phyloP scores from a whole-genome alignment of 441 rosid species.

The Isatis lusitanica region DNA sequence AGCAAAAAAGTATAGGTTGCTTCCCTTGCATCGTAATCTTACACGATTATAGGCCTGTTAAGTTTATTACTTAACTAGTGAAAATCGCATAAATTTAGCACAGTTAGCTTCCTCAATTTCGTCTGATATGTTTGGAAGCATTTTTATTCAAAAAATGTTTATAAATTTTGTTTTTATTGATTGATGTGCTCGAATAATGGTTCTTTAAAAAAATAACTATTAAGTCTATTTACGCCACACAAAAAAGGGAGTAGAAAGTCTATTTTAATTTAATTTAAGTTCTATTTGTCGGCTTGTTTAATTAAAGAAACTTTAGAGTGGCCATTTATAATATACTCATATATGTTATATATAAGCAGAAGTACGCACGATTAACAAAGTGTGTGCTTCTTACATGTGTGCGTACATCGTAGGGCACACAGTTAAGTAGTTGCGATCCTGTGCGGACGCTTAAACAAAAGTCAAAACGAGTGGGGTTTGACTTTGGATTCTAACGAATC shows the following conservation, averaged over 20 bases:
- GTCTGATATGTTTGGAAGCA: background rate
- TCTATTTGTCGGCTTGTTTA: background rate
- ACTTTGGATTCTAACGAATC: background rate
- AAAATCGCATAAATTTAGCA: background rate
- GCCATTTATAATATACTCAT: background rate
- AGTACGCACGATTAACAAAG: slow-evolving; percentile 32
- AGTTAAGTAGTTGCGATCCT: slow-evolving; percentile 19
- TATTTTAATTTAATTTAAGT: background rate
- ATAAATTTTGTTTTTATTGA: slow-evolving; percentile 1
- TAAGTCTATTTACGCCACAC: slow-evolving; percentile 27
- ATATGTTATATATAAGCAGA: background rate
- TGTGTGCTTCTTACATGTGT: slow-evolving; percentile 21
- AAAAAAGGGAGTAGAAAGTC: background rate
- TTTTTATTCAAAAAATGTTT: background rate
- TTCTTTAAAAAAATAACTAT: background rate
- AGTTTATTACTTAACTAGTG: background rate
- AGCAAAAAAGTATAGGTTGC: too few relatives aligned
- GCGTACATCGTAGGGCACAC: slow-evolving; percentile 23
- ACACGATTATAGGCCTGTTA: slow-evolving; percentile 23
- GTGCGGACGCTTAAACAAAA: slow-evolving; percentile 15
- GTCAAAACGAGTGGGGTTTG: slow-evolving; percentile 38
- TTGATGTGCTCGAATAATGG: slow-evolving; percentile 21
- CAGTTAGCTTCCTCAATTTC: slow-evolving; percentile 1
- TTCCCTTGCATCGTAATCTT: background rate
- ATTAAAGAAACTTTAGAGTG: background rate